These are phyloP conservation scores for Dendrocalamus latiflorus DNA, from an alignment of 202 grass and related monocot genomes.

Conservation along the genomic window DNA sequence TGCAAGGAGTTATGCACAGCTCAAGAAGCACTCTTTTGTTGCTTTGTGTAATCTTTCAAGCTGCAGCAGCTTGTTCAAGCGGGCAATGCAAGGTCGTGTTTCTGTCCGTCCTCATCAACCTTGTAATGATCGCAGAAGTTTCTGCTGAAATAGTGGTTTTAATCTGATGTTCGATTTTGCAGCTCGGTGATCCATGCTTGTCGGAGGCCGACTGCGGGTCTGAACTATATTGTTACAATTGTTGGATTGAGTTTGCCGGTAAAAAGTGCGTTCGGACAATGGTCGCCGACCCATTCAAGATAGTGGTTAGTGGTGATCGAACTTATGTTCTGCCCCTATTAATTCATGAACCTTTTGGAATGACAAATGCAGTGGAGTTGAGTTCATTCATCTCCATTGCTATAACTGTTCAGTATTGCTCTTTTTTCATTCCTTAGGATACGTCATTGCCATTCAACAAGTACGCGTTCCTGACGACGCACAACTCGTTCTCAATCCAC, in stretches of 20 bases:
- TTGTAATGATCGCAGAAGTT: not conserved
- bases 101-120: not conserved
- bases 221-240: conserved; percentile 55
- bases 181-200: conserved; percentile 48
- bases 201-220: conserved; percentile 40
- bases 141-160: not conserved
- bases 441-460: conserved; percentile 74
- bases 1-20: conserved; percentile 19
- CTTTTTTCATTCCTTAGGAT: conserved; percentile 13
- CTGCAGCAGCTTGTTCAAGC: conserved; percentile 38
- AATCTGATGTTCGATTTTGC: not conserved
- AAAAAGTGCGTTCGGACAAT: conserved; percentile 42
- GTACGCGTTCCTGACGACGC: conserved; percentile 67
- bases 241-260: conserved; percentile 35
- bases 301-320: conserved; percentile 7
- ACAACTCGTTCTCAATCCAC: conserved; percentile 58
- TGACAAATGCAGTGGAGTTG: not conserved
- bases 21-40: conserved; percentile 5
- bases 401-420: not conserved
- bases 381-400: not conserved
- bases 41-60: not conserved
- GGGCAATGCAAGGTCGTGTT: conserved; percentile 37
- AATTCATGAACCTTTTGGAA: not conserved
- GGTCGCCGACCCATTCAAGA: conserved; percentile 39
- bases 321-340: not conserved